Evolutionary conservation across 768 basidiomycete species (phyloP).

Genomic region (Leucosporidium yakuticum): DNA sequence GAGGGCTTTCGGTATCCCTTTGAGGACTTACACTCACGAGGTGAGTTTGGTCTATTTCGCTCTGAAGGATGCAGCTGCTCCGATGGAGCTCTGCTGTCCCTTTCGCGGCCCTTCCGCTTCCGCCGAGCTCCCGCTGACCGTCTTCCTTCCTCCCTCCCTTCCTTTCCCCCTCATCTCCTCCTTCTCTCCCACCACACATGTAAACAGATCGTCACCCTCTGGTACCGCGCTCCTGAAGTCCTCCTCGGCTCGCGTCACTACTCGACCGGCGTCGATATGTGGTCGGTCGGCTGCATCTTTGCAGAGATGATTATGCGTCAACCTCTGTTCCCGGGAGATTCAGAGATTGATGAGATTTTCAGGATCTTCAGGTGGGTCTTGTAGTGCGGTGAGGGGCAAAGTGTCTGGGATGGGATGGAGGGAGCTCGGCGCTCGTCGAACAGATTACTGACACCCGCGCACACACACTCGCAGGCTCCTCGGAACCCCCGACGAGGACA

Average conservation of each 20-base stretch:
- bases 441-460: neutral
- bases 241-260: conserved; percentile 92
- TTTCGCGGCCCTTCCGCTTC: neutral
- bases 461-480: conserved; percentile 60
- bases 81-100: neutral
- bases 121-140: neutral
- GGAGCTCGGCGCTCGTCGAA: neutral
- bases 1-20: conserved; percentile 93
- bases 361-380: conserved; percentile 83
- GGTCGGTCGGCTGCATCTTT: conserved; percentile 98
- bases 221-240: conserved; percentile 98
- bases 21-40: conserved; percentile 99
- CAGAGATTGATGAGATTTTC: conserved; percentile 99
- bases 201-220: conserved; percentile 87
- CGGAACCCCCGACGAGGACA: conserved; percentile 84
- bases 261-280: conserved; percentile 97
- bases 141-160: neutral
- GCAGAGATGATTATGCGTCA: conserved; percentile 93
- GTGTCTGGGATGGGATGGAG: conserved; percentile 9
- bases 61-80: neutral
- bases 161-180: neutral
- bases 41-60: conserved; percentile 47
- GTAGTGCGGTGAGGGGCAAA: neutral
- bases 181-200: neutral
- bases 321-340: conserved; percentile 96